phyloP scores from a whole-genome alignment of 2,329 filamentous ascomycete species.

The Claviceps pazoutovae region DNA sequence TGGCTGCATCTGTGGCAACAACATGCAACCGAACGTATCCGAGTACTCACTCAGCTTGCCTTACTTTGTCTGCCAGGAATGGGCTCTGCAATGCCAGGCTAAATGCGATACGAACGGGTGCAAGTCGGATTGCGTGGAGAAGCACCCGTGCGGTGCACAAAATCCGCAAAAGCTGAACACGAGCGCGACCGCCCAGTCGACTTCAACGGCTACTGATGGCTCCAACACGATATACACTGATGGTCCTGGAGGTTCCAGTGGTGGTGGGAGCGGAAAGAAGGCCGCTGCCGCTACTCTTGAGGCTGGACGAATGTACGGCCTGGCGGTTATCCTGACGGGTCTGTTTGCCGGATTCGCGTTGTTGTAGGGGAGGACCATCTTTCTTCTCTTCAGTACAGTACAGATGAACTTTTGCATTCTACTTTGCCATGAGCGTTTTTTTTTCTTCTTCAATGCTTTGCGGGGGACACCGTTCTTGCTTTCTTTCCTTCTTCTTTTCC shows the following conservation, averaged over 20 bases:
- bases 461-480: background rate
- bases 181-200: constrained; percentile 18
- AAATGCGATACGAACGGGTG: constrained; percentile 61
- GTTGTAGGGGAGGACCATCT: constrained; percentile 14
- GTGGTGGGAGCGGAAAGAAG: constrained; percentile 12
- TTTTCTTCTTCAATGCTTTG: background rate
- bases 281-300: constrained; percentile 19
- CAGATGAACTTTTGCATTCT: background rate
- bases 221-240: constrained; percentile 9
- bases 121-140: constrained; percentile 13
- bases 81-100: constrained; percentile 57
- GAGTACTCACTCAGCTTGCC: constrained; percentile 69
- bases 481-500: background rate
- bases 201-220: constrained; percentile 25
- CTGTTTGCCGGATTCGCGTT: constrained; percentile 28
- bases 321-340: constrained; percentile 23
- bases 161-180: constrained; percentile 24
- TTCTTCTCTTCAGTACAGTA: background rate
- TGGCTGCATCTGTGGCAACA: constrained; percentile 56
- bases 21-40: constrained; percentile 54
- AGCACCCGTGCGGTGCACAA: constrained; percentile 5
- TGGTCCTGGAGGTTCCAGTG: constrained; percentile 6
- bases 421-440: background rate
- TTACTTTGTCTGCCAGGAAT: constrained; percentile 62
- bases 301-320: constrained; percentile 22